A percentile compares a stretch with the other conserved stretches of the same genome.
Evolutionary conservation across 495 filamentous ascomycete genomes (phyloP).

Genomic region (Echria macrotheca): DNA sequence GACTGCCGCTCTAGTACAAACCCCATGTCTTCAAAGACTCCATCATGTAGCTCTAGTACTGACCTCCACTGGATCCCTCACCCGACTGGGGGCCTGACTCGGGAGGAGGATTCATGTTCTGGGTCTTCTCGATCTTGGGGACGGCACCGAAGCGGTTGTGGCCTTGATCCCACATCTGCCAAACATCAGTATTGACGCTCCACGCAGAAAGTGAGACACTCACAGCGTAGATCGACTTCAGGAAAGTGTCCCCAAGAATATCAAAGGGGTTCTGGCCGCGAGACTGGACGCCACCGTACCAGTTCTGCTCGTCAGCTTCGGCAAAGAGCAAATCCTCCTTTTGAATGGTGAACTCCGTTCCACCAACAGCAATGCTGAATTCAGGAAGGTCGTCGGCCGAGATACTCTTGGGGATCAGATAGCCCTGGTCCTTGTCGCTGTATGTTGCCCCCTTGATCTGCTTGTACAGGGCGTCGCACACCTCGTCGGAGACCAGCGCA

Average conservation of each 20-base stretch:
- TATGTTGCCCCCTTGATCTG: constrained; percentile 65
- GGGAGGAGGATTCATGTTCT: constrained; percentile 41
- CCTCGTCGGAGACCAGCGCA: constrained; percentile 60
- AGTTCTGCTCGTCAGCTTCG: constrained; percentile 47
- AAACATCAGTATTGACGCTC: not conserved
- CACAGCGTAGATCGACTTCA: constrained; percentile 73
- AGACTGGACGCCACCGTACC: constrained; percentile 73
- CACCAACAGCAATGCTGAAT: constrained; percentile 64
- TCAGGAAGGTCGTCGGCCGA: constrained; percentile 56
- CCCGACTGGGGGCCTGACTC: too few relatives aligned
- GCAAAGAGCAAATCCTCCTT: constrained; percentile 69
- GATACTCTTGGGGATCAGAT: constrained; percentile 55
- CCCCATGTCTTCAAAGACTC: too few relatives aligned
- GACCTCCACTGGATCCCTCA: too few relatives aligned
- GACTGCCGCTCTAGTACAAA: too few relatives aligned
- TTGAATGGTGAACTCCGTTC: constrained; percentile 59
- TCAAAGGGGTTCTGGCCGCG: constrained; percentile 62
- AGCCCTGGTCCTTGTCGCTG: constrained; percentile 60
- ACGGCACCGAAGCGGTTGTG: constrained; percentile 66
- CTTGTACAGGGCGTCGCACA: constrained; percentile 63
- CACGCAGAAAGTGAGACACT: constrained; percentile 25
- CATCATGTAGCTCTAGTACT: too few relatives aligned
- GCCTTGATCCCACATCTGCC: constrained; percentile 70
- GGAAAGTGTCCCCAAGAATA: constrained; percentile 67
- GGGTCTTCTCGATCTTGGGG: constrained; percentile 53